These are phyloP conservation scores for Claviceps pazoutovae DNA, from an alignment of 2,329 filamentous ascomycete species.

Conservation along the genomic window DNA sequence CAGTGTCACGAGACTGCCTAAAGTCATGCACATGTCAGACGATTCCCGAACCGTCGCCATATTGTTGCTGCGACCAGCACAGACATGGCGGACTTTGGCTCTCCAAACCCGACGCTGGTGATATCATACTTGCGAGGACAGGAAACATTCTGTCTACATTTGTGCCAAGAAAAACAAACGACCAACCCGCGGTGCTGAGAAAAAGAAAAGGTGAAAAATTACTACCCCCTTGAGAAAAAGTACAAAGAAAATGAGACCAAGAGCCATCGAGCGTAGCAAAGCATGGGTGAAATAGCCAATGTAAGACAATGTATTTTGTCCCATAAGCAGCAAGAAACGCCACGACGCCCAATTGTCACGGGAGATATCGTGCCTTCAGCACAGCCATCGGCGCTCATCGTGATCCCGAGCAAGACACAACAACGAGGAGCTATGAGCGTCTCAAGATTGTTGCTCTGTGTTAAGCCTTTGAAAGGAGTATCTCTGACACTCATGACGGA, in stretches of 20 bases:
- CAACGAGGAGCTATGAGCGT: background rate
- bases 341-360: too few relatives aligned
- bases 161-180: too few relatives aligned
- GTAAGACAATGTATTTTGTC: too few relatives aligned
- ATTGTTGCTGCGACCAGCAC: background rate
- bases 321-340: too few relatives aligned
- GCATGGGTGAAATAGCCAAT: too few relatives aligned
- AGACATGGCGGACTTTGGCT: background rate
- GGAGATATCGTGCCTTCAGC: background rate
- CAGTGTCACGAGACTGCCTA: slow-evolving; percentile 1
- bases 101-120: background rate
- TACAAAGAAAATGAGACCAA: too few relatives aligned
- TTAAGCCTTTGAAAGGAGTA: slow-evolving; percentile 23
- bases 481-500: too few relatives aligned
- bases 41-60: slow-evolving; percentile 4
- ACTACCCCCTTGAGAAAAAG: too few relatives aligned
- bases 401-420: background rate
- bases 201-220: background rate
- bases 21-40: background rate
- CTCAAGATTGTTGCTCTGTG: slow-evolving; percentile 32
- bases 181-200: background rate
- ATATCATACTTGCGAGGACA: background rate
- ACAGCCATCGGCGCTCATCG: background rate
- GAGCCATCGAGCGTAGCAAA: too few relatives aligned
- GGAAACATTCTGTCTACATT: too few relatives aligned